These are phyloP conservation scores for Flaveria bidentis DNA, from an alignment of 129 eudicot species.

Conservation along the genomic window DNA sequence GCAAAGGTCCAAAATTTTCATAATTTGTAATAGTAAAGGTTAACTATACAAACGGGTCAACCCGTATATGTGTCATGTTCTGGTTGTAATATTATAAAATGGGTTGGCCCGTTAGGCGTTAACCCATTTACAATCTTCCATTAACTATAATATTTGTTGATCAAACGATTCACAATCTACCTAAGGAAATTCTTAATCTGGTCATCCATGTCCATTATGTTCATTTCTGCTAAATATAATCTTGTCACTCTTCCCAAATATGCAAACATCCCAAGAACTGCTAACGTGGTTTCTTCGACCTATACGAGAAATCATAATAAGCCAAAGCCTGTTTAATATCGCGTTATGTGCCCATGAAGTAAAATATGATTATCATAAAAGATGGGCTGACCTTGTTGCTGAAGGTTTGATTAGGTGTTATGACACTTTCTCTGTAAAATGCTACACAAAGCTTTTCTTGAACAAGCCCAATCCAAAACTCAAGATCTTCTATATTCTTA, in stretches of 20 bases:
- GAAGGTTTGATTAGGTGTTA: slow-evolving; percentile 38
- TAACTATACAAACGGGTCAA: neutral
- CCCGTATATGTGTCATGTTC: neutral
- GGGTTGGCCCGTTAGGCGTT: neutral
- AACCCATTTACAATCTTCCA: neutral
- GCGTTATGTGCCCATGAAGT: neutral
- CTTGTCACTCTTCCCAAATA: slow-evolving; percentile 73
- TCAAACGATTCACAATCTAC: slow-evolving; percentile 36
- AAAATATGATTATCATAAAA: neutral
- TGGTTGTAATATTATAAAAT: neutral
- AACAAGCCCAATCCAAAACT: slow-evolving; percentile 80
- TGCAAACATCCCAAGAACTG: slow-evolving; percentile 79
- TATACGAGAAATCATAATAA: slow-evolving; percentile 15
- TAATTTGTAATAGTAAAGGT: neutral
- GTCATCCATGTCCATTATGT: slow-evolving; percentile 60
- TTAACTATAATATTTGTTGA: neutral
- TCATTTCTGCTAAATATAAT: slow-evolving; percentile 62
- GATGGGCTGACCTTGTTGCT: slow-evolving; percentile 44
- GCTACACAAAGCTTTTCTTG: slow-evolving; percentile 58
- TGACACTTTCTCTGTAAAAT: slow-evolving; percentile 65
- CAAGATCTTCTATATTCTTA: slow-evolving; percentile 64
- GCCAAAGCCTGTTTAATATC: neutral
- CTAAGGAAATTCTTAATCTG: slow-evolving; percentile 66
- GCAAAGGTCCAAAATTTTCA: slow-evolving; percentile 23
- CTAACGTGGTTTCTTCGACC: slow-evolving; percentile 59